Evolutionary conservation across 768 basidiomycete genomes (phyloP).

Genomic region (Asterophora lycoperdoides): DNA sequence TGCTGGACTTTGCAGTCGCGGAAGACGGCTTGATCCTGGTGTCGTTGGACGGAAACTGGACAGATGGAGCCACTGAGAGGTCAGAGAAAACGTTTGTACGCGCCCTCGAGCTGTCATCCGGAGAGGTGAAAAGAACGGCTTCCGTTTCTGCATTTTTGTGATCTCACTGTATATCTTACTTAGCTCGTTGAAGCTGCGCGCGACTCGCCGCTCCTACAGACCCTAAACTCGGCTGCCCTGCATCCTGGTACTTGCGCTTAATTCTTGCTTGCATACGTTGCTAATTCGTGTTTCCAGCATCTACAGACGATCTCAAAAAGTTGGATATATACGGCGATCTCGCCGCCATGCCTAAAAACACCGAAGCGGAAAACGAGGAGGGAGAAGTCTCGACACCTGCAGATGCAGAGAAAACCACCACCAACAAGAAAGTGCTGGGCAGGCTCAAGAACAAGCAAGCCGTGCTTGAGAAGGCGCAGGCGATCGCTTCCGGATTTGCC

Average conservation of each 20-base stretch:
- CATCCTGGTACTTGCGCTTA: conserved; percentile 40
- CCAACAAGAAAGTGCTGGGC: conserved; percentile 43
- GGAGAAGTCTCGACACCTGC: conserved; percentile 28
- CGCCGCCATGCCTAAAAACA: conserved; percentile 46
- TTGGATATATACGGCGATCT: conserved; percentile 54
- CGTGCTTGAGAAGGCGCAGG: conserved; percentile 30
- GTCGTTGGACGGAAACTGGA: conserved; percentile 22
- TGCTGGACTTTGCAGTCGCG: conserved; percentile 17
- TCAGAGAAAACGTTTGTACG: conserved; percentile 7
- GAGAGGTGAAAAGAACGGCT: conserved; percentile 31
- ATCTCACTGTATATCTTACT: not conserved
- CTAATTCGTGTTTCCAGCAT: conserved; percentile 32
- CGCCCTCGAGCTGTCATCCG: conserved; percentile 30
- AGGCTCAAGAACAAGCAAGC: conserved; percentile 50
- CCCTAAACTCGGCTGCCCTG: conserved; percentile 4
- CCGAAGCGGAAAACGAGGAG: conserved; percentile 38
- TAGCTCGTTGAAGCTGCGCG: conserved; percentile 32
- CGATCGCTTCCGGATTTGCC: conserved; percentile 9
- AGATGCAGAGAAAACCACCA: conserved; percentile 25
- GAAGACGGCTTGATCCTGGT: conserved; percentile 21
- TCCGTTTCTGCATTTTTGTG: not conserved
- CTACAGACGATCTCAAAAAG: conserved; percentile 41
- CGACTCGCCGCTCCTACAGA: conserved; percentile 12
- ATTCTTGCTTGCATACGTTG: not conserved
- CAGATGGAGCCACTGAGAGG: conserved; percentile 5